Conservation (phyloP, 2,329 filamentous ascomycete genomes). For the Coniosporium tulheliwenetii region DNA sequence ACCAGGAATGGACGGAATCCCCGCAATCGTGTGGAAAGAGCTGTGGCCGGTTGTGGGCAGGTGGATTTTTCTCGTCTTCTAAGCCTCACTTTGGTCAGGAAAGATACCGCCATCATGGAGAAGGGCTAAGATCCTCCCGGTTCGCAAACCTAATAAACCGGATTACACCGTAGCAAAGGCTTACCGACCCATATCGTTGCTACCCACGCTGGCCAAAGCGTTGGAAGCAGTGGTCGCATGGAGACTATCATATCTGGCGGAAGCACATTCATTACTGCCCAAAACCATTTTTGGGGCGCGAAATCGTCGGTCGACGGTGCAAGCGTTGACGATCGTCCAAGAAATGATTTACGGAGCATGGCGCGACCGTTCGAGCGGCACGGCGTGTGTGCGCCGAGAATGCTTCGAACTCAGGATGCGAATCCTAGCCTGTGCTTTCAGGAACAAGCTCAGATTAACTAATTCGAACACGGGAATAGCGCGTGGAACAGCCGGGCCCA, state of each 20-base stretch:
- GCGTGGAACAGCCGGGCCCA: too few relatives aligned
- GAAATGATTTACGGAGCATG: too few relatives aligned
- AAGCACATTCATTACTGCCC: conserved; percentile 1
- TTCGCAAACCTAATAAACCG: not conserved
- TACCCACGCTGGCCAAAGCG: conserved; percentile 1
- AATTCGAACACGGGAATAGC: too few relatives aligned
- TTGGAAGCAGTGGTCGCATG: not conserved
- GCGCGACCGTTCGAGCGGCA: too few relatives aligned
- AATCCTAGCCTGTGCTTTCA: too few relatives aligned
- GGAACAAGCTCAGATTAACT: too few relatives aligned
- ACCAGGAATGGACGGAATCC: not conserved
- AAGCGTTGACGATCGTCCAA: too few relatives aligned
- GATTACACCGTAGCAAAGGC: conserved; percentile 1
- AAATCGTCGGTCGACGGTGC: too few relatives aligned
- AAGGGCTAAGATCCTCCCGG: not conserved
- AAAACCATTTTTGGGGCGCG: not conserved
- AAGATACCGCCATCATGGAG: not conserved
- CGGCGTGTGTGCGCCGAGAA: too few relatives aligned
- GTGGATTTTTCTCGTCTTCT: not conserved
- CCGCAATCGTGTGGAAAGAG: conserved; percentile 1
- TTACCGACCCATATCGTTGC: not conserved
- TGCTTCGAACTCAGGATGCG: too few relatives aligned
- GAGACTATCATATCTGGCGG: conserved; percentile 1
- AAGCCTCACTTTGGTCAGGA: not conserved
- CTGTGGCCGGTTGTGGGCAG: not conserved